Base-by-base conservation (phyloP, 805 yeast genomes). In the Cephaloascus fragrans region DNA sequence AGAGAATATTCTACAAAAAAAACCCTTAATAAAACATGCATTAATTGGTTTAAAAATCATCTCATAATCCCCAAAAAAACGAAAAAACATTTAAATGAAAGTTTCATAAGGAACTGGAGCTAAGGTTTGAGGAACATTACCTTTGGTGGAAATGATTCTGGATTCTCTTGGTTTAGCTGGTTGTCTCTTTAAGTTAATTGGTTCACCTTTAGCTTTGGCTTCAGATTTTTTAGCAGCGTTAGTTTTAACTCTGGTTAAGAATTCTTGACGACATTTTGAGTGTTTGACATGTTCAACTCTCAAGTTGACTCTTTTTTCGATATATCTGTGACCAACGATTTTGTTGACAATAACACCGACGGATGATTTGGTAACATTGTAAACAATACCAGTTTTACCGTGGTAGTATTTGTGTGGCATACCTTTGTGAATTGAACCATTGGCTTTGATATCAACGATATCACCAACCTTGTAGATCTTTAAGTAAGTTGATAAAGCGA, bases 351-450 rank as follows among this genome's bases (percentile, higher is more conserved):
- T 86, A 59, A 93, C 93, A 83, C 98, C 98, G 53, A 93, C 97
- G 52, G 98, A 77, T 50, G 95, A 74, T 81, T 86, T 93, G 83
- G 98, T 90, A 57, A 93, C 94, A 82, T 93, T 93, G 95, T 80
- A 93, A 54, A 93, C 80, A 59, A 93, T 86, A 83, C 98, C 98
- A 55, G 98, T 93, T 83, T 89, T 93, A 75, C 98, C 98, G 81
- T 93, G 97, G 96, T 93, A 93, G 84, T 78, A 89, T 80, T 93
- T 93, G 88, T 87, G 96, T 71, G 98, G 98, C 96, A 93, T 87
- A 86, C 97, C 97, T 83, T 90, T 89, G 71, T 93, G 97, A 79
- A 89, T 78, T 56, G 98, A 79, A 80, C 96, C 96, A 71, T 93
- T 93, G 71, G 94, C 98, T 77, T 86, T 90, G 80, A 93, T 89